phyloP scores from a whole-genome alignment of 169 alveolate genomes.

The Theileria luwenshuni region DNA sequence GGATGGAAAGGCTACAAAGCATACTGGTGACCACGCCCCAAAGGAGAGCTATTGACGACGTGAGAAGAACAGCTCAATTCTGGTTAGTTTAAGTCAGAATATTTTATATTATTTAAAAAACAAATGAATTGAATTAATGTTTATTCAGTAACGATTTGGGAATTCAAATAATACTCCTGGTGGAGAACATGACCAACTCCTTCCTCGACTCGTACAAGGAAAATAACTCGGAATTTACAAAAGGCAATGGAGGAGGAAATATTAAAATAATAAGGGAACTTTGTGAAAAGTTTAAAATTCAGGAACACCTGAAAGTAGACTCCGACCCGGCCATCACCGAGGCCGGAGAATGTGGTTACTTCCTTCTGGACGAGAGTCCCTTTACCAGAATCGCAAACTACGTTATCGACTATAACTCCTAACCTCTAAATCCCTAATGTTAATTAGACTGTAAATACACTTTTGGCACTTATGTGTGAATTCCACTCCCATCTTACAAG shows the following conservation, averaged over 20 bases:
- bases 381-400: slow-evolving; percentile 2
- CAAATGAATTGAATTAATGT: background rate
- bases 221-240: background rate
- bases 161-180: slow-evolving; percentile 91
- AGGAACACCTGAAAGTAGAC: slow-evolving; percentile 22
- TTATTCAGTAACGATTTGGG: slow-evolving; percentile 80
- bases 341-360: slow-evolving; percentile 62
- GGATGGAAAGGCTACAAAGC: slow-evolving; percentile 63
- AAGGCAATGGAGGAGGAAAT: background rate
- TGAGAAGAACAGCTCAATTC: slow-evolving; percentile 64
- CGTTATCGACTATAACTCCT: no score
- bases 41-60: slow-evolving; percentile 68
- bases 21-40: slow-evolving; percentile 88
- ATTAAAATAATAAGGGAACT: slow-evolving; percentile 15
- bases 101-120: background rate
- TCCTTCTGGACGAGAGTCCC: background rate
- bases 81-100: slow-evolving; percentile 35
- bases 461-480: no score
- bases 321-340: slow-evolving; percentile 36
- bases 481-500: no score
- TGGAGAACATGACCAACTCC: slow-evolving; percentile 94
- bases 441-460: no score
- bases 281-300: slow-evolving; percentile 35
- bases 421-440: no score
- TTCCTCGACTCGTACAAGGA: slow-evolving; percentile 66